Percentiles rank a stretch among this genome's conserved stretches.
These are phyloP conservation scores for Stramenopiles sp. DNA, from an alignment of 352 stramenopile species.

Conservation along the genomic window DNA sequence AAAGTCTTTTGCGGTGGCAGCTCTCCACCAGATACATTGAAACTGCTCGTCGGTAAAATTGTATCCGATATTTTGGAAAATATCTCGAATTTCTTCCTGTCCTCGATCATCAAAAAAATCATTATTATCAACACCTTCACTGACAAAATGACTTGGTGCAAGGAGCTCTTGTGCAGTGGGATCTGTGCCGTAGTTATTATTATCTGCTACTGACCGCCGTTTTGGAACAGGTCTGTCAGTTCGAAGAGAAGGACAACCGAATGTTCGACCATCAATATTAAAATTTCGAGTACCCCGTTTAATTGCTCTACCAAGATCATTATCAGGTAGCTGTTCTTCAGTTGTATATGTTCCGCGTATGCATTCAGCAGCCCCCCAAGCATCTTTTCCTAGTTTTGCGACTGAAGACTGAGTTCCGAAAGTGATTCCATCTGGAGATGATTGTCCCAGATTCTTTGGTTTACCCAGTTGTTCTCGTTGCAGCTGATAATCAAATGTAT, in stretches of 20 bases:
- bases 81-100: constrained; percentile 3
- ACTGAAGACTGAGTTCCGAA: not conserved
- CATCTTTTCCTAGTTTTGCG: constrained; percentile 1
- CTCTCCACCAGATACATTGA: not conserved
- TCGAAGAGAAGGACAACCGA: constrained; percentile 39
- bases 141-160: not conserved
- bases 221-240: constrained; percentile 32
- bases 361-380: constrained; percentile 23
- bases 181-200: not conserved
- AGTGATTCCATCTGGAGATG: not conserved
- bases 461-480: not conserved
- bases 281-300: constrained; percentile 42
- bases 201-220: too few relatives aligned
- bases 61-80: not conserved
- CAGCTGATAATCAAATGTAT: constrained; percentile 5
- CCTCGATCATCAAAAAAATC: not conserved
- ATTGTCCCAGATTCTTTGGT: constrained; percentile 2
- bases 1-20: constrained; percentile 3
- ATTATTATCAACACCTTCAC: not conserved
- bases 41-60: not conserved
- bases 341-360: constrained; percentile 35
- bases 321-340: constrained; percentile 34
- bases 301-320: constrained; percentile 31
- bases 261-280: constrained; percentile 23
- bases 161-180: not conserved